Evolutionary conservation across 352 stramenopile species (phyloP).

Genomic region (Pythium coloratum): DNA sequence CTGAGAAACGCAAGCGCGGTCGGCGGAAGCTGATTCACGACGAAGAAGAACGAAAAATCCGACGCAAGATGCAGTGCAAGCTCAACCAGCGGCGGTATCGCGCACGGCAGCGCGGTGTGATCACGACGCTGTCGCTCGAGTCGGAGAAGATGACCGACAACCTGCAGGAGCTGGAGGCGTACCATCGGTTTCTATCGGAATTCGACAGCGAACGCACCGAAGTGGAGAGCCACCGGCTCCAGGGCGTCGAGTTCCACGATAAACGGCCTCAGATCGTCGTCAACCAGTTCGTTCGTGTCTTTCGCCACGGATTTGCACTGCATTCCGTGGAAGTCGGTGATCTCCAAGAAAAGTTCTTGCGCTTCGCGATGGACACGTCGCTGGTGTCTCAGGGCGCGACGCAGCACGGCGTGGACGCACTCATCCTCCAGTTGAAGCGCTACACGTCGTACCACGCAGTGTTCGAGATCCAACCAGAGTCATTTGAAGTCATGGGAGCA

Average conservation of each 20-base stretch:
- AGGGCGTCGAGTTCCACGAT: conserved; percentile 5
- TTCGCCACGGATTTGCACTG: conserved; percentile 61
- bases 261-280: conserved; percentile 38
- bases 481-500: conserved; percentile 32
- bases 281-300: conserved; percentile 52
- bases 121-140: conserved; percentile 59
- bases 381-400: conserved; percentile 38
- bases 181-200: conserved; percentile 46
- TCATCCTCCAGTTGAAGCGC: conserved; percentile 65
- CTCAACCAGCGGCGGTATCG: conserved; percentile 73
- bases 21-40: conserved; percentile 58
- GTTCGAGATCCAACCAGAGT: conserved; percentile 36
- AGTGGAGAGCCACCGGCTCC: neutral
- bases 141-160: conserved; percentile 47
- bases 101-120: conserved; percentile 60
- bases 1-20: conserved; percentile 36
- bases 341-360: conserved; percentile 60
- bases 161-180: conserved; percentile 47
- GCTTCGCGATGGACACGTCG: conserved; percentile 39
- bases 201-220: conserved; percentile 20
- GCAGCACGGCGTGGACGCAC: conserved; percentile 41
- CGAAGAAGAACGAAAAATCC: conserved; percentile 55
- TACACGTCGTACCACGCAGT: conserved; percentile 71
- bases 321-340: conserved; percentile 57
- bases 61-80: conserved; percentile 74